A percentile compares a stretch with the other conserved stretches of the same genome.
Conservation (phyloP, 2,329 filamentous ascomycete species). For the Cyphellophora attinorum region DNA sequence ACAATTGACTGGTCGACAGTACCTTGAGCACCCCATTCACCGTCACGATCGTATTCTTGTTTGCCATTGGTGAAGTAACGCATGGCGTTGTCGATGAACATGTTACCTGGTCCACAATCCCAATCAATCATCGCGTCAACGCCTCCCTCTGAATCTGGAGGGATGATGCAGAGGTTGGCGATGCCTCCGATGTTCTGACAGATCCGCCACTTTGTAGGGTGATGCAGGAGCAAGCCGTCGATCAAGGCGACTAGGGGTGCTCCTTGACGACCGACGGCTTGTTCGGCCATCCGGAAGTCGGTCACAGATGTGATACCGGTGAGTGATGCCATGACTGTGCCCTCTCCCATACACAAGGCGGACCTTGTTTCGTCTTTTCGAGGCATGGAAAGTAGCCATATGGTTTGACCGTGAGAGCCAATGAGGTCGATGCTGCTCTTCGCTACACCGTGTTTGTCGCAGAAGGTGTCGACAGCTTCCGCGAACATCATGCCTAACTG, state of each 20-base stretch:
- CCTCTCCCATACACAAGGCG: constrained; percentile 48
- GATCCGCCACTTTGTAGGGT: constrained; percentile 45
- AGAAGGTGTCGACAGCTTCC: constrained; percentile 41
- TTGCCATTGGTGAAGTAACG: constrained; percentile 44
- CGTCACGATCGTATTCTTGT: constrained; percentile 43
- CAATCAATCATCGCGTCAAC: constrained; percentile 38
- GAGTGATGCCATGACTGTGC: constrained; percentile 41
- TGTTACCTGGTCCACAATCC: constrained; percentile 48
- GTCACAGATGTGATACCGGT: constrained; percentile 50
- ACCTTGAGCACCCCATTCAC: constrained; percentile 40
- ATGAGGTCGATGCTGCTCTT: constrained; percentile 42
- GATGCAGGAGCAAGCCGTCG: constrained; percentile 44
- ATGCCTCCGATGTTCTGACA: constrained; percentile 54
- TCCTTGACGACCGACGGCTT: constrained; percentile 45
- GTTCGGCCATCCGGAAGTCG: constrained; percentile 47
- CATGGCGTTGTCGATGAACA: constrained; percentile 47
- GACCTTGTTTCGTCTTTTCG: constrained; percentile 34
- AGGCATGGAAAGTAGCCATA: constrained; percentile 46
- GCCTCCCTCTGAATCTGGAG: constrained; percentile 24
- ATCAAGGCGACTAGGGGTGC: constrained; percentile 49
- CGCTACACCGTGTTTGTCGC: constrained; percentile 31
- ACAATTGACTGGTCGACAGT: constrained; percentile 43
- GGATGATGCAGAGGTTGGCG: constrained; percentile 42
- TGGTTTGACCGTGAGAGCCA: constrained; percentile 50
- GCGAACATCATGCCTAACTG: constrained; percentile 48